Base-by-base conservation (phyloP, 208 protist genomes). In the Plasmodiophora brassicae region DNA sequence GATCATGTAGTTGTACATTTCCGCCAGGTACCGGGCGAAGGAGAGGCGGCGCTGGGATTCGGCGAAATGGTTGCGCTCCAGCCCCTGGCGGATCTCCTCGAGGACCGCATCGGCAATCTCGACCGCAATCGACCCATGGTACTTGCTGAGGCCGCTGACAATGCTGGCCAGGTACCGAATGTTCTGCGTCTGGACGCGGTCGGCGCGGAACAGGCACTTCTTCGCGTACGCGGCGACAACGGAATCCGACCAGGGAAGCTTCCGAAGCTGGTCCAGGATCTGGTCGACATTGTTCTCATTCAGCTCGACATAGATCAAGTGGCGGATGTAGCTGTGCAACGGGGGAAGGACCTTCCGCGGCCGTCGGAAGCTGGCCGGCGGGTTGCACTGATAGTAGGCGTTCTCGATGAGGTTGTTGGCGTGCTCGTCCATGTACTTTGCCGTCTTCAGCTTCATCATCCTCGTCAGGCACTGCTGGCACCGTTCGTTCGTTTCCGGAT, bases 1-100 rank as follows among this genome's bases (percentile, higher is more conserved):
- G n/a, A 86, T 32, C 50, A 71, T 86, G 44, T 86, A 86, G 25
- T 53, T 65, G 44, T 86, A 86, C 14, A 86, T n/a, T 44, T 86
- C 84, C 28, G 10, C 84, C 1, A 86, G 28, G n/a, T 57, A 86
- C 43, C 50, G 45, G 14, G n/a, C 50, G 50, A 71, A 86, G 5
- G 84, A n/a, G 28, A 86, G 44, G 43, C 84, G 84, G 5, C 46
- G 5, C 28, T 86, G 84, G 35, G 45, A 71, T 86, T 86, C 46
- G 20, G 25, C n/a, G 50, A 86, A 86, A n/a, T 86, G 1, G 84
- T 86, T 86, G 10, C 50, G 5, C n/a, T 86, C 84, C 20, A 86
- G 84, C 5, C 84, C 84, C 28, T 5, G 14, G 1, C 84, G 84
- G n/a, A 86, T 86, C n/a, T 86, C 84, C 28, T 86, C 84, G 1